phyloP scores from a whole-genome alignment of 2,329 filamentous ascomycete species.

The Botryosphaeria dothidea region DNA sequence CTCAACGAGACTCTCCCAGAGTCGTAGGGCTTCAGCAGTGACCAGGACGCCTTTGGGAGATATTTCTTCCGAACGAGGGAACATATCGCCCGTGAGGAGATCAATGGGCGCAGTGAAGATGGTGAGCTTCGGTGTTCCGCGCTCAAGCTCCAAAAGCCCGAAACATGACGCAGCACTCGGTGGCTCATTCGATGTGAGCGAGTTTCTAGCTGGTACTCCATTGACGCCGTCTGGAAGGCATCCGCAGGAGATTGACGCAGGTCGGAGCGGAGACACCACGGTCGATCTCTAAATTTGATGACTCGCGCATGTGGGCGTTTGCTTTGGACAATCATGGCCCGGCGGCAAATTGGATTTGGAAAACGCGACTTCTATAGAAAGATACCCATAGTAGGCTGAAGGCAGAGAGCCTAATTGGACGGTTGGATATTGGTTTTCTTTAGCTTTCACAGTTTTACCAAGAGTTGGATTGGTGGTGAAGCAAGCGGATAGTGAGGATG shows the following conservation, averaged over 20 bases:
- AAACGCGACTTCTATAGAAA: background rate
- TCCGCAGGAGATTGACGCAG: background rate
- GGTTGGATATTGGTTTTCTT: too few relatives aligned
- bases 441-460: too few relatives aligned
- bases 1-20: constrained; percentile 1
- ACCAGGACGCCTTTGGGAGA: constrained; percentile 32
- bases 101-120: constrained; percentile 27
- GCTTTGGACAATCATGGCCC: background rate
- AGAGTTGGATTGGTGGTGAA: too few relatives aligned
- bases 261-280: background rate
- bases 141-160: background rate
- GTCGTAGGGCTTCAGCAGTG: constrained; percentile 21
- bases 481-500: too few relatives aligned
- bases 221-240: constrained; percentile 25
- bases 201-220: constrained; percentile 41
- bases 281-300: background rate
- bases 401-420: too few relatives aligned
- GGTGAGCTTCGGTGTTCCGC: background rate
- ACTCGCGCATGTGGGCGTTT: background rate
- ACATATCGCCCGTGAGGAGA: constrained; percentile 23
- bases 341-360: background rate
- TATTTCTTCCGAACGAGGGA: constrained; percentile 26
- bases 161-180: constrained; percentile 25
- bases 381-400: background rate
- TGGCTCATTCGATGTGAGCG: constrained; percentile 41